Base-by-base conservation (phyloP, 768 basidiomycete species). In the Asterophora parasitica region DNA sequence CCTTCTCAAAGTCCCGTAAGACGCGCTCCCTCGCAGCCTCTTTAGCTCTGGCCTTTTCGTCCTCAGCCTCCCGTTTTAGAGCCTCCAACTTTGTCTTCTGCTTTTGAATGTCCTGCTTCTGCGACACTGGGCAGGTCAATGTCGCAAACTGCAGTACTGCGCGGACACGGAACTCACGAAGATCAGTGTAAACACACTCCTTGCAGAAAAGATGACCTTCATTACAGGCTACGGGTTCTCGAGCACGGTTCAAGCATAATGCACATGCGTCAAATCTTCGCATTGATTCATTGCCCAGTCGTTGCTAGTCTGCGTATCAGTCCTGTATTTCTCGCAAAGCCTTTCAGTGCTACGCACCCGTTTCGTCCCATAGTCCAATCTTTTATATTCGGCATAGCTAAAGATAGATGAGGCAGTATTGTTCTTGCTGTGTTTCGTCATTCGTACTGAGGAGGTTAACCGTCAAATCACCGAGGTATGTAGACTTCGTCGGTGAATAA, bases 191-290 rank as follows among this genome's bases (percentile, higher is more conserved):
- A 19, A 86, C 85, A 58, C 96, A 98, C 68, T 97, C 95, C 62
- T 88, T 91, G 76, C 96, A 99, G 64, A 92, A 98, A 17, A 98
- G 56, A 66, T 98, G 96, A 0, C 96, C 96, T 42, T 88, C 78
- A 23, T 72, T 65, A 59, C 96, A 98, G 9, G 85, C 79, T 28
- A 94, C 72, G 0, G 95, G 92, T 43, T 92, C 86, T 40, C 88
- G 72, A 4, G 90, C 93, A 34, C 78, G 76, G 45, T 89, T 83
- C 30, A 96, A 71, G 64, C 95, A 99, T 11, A 96, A 77, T 4
- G 87, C 77, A 62, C 96, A 98, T 1, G 91, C 83, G 64, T 96
- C 91, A 63, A 96, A 93, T 43, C 79, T 79, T 32, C 92, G 82
- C 87, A 94, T 91, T 9, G 88, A 92, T 65, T 96, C 93, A 62